Evolutionary conservation across 2,329 filamentous ascomycete genomes (phyloP).

Genomic region (Furcasterigmium furcatum): DNA sequence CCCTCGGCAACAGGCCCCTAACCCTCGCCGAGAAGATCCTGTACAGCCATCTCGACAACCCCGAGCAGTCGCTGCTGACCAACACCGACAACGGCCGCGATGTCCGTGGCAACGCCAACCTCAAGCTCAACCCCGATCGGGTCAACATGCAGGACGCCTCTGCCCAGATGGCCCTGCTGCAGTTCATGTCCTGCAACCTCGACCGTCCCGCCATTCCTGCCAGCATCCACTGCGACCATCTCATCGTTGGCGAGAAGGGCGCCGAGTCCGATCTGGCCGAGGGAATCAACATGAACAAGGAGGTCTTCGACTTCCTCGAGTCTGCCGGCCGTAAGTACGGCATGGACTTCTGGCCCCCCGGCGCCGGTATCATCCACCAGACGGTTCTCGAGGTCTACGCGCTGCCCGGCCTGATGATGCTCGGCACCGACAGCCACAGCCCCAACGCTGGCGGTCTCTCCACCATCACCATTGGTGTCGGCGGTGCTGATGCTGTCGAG

Average conservation of each 20-base stretch:
- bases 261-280: conserved; percentile 80
- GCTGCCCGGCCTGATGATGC: conserved; percentile 96
- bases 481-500: conserved; percentile 95
- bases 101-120: conserved; percentile 83
- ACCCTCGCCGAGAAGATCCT: conserved; percentile 98
- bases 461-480: conserved; percentile 93
- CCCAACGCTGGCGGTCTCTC: conserved; percentile 95
- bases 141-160: conserved; percentile 99
- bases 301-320: conserved; percentile 97
- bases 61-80: conserved; percentile 81
- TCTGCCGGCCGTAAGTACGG: conserved; percentile 88
- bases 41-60: conserved; percentile 89
- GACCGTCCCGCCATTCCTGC: conserved; percentile 88
- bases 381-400: conserved; percentile 97
- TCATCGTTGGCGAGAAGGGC: conserved; percentile 94
- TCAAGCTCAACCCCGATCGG: conserved; percentile 95
- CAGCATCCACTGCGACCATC: conserved; percentile 97
- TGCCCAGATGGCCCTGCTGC: conserved; percentile 95
- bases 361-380: conserved; percentile 95
- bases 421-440: conserved; percentile 95
- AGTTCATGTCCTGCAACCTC: conserved; percentile 97
- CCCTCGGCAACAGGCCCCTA: conserved; percentile 66
- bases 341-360: conserved; percentile 93
- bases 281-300: conserved; percentile 88
- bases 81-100: conserved; percentile 80